Percentiles rank a stretch among this genome's conserved stretches.
Conservation (phyloP, 2,329 filamentous ascomycete species). For the Lasiodiplodia citricola region DNA sequence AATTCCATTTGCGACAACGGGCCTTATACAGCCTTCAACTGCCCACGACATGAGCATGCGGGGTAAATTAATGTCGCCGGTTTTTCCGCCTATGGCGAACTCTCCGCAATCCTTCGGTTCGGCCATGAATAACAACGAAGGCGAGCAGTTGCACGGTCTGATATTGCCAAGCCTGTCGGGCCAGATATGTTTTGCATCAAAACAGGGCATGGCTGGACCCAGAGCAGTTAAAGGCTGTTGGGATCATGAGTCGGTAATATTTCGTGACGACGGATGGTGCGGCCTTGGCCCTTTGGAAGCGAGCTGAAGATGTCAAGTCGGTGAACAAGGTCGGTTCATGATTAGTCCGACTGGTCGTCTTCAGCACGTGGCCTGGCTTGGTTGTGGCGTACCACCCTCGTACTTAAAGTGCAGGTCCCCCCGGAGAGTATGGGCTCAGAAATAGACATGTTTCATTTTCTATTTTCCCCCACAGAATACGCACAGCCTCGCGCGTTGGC, state of each 20-base stretch:
- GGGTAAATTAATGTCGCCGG: background rate
- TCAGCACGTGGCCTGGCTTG: background rate
- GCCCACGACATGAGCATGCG: background rate
- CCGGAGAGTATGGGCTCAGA: background rate
- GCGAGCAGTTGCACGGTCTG: background rate
- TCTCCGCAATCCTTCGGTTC: background rate
- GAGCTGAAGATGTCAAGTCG: constrained; percentile 5
- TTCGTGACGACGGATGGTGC: background rate
- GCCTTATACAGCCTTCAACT: too few species aligned
- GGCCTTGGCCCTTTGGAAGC: background rate
- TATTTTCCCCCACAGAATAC: background rate
- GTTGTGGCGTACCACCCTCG: background rate
- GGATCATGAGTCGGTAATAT: background rate
- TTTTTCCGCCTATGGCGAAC: constrained; percentile 14
- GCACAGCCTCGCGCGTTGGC: background rate
- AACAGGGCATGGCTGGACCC: background rate
- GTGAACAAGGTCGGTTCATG: constrained; percentile 10
- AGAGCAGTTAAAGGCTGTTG: background rate
- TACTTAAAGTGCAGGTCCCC: background rate
- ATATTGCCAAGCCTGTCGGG: background rate
- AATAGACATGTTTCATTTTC: background rate
- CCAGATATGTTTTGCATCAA: background rate
- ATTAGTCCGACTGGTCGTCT: background rate
- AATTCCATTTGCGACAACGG: background rate
- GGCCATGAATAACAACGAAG: background rate